Base-by-base conservation (phyloP, 2,329 filamentous ascomycete genomes). In the Atkinsonella hypoxylon region DNA sequence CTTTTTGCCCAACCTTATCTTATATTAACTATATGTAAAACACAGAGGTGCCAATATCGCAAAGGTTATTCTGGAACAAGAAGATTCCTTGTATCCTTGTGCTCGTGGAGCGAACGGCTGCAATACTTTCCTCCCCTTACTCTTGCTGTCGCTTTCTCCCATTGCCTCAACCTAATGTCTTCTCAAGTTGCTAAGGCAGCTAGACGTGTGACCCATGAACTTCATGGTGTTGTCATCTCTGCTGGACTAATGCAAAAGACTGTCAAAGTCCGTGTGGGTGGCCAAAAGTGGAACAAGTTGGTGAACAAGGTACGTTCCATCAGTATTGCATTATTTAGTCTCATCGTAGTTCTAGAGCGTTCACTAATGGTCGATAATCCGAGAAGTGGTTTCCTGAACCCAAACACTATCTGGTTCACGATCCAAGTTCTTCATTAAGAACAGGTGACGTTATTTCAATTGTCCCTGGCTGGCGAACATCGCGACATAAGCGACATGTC, bases 161-260 rank as follows among this genome's bases (percentile, higher is more conserved):
- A n/a, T 12, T 41, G 3, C 30, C 11, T n/a, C 26, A 9, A 10
- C 15, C 55, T 4, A 5, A 73, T 74, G 71, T 67, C 70, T 17
- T 67, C 67, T 10, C 66, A 65, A 55, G 59, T 68, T n/a, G 64
- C 64, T 18, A 68, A 65, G 55, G 69, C 69, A 34, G 68, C 70
- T 51, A 68, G 67, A 49, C 67, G 65, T 49, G 70, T 72, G 47
- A 72, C 70, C 48, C 72, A 74, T 53, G 73, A 79, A 60, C 63
- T 81, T 51, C 74, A 76, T 54, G 85, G 85, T 55, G 79, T 91
- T 40, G 87, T 91, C 22, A 79, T 90, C 47, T 88, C 85, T 41
- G 81, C 86, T 7, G 87, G 87, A 18, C 75, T 83, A 53, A 89
- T 89, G 83, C 70, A 81, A 53, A 87, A 83, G 68, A 89, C 86